These are phyloP conservation scores for Ceratobasidium theobromae DNA, from an alignment of 1,284 basidiomycete genomes.

Conservation along the genomic window DNA sequence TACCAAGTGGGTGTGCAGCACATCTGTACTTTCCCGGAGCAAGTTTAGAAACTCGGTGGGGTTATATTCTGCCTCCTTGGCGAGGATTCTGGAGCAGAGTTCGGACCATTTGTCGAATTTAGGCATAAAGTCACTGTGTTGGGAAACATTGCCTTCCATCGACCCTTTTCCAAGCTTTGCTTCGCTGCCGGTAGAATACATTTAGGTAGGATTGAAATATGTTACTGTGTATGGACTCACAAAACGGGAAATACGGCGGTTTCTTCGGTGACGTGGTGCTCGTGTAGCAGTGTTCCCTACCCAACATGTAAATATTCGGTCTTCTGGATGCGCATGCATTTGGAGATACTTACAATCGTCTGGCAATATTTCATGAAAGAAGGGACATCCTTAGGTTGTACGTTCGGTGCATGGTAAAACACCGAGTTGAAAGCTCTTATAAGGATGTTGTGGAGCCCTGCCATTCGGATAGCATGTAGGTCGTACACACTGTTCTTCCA, in stretches of 20 bases:
- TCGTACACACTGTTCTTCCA: slow-evolving; percentile 5
- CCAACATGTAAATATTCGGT: not conserved
- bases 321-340: not conserved
- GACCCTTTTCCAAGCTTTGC: not conserved
- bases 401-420: not conserved
- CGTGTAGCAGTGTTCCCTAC: not conserved
- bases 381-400: not conserved
- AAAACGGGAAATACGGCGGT: not conserved
- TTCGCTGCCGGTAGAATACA: not conserved
- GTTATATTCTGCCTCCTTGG: not conserved
- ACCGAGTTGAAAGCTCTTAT: not conserved
- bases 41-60: not conserved
- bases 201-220: not conserved
- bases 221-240: not conserved
- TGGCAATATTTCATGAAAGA: not conserved
- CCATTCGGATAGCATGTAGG: not conserved
- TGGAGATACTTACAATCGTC: not conserved
- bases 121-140: not conserved
- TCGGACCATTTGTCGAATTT: slow-evolving; percentile 3
- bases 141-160: not conserved
- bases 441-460: not conserved
- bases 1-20: not conserved
- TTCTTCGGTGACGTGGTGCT: slow-evolving; percentile 1
- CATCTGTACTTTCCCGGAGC: not conserved
- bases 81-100: not conserved